These are phyloP conservation scores for Xylaria sp. DNA, from an alignment of 495 filamentous ascomycete genomes.

Conservation along the genomic window DNA sequence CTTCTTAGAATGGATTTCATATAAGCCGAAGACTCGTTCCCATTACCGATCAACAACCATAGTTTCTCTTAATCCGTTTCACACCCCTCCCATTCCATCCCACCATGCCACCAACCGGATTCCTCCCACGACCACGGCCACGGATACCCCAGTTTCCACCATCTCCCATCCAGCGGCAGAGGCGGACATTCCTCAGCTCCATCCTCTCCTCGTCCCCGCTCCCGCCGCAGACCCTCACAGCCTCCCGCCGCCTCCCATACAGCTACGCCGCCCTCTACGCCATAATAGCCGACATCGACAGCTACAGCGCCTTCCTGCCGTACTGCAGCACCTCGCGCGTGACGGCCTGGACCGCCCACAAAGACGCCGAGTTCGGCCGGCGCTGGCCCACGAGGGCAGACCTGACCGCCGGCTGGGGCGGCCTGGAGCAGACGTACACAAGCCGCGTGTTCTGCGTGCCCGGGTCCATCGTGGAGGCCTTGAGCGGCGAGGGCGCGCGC, in stretches of 20 bases:
- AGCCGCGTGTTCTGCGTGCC: slow-evolving; percentile 77
- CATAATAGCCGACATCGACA: slow-evolving; percentile 82
- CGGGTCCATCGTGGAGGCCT: slow-evolving; percentile 73
- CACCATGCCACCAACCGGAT: slow-evolving; percentile 26
- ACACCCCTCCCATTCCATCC: slow-evolving; percentile 13
- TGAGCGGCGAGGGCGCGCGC: slow-evolving; percentile 63
- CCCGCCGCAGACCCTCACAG: slow-evolving; percentile 65
- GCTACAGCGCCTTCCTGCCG: slow-evolving; percentile 83
- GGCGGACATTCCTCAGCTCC: slow-evolving; percentile 48
- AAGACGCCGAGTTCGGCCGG: slow-evolving; percentile 49
- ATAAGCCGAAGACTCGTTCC: not conserved
- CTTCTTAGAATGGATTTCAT: slow-evolving; percentile 16
- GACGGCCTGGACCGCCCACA: slow-evolving; percentile 57
- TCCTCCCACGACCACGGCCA: slow-evolving; percentile 12
- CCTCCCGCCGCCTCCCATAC: slow-evolving; percentile 83
- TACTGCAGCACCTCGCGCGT: slow-evolving; percentile 79
- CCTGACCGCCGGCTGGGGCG: slow-evolving; percentile 84
- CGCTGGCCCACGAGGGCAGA: slow-evolving; percentile 75
- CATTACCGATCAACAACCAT: not conserved
- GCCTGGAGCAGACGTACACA: slow-evolving; percentile 80
- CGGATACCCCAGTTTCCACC: not conserved
- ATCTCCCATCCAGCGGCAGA: slow-evolving; percentile 18
- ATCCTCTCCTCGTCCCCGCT: slow-evolving; percentile 40
- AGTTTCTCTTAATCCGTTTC: not conserved
- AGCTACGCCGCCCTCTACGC: slow-evolving; percentile 71